phyloP scores from a whole-genome alignment of 768 basidiomycete genomes.

The Kwoniella dejecticola region DNA sequence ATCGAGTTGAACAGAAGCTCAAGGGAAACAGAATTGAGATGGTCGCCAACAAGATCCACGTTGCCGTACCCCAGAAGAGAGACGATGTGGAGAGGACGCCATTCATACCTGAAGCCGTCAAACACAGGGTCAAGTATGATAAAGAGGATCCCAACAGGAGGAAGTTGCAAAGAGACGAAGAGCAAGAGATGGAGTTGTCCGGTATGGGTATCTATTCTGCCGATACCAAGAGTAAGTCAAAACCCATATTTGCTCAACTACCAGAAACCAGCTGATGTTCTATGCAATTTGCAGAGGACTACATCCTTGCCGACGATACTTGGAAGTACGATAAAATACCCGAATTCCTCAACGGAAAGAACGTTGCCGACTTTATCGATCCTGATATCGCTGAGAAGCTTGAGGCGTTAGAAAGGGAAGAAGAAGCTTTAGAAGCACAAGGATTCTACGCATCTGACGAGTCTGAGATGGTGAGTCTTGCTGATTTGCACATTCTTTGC shows the following conservation, averaged over 20 bases:
- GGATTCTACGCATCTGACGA: slow-evolving; percentile 88
- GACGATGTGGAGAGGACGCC: slow-evolving; percentile 87
- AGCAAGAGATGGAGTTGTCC: slow-evolving; percentile 71
- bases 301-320: slow-evolving; percentile 79
- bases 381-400: slow-evolving; percentile 95
- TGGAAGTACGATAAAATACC: slow-evolving; percentile 98
- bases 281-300: slow-evolving; percentile 68
- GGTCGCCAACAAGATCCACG: slow-evolving; percentile 92
- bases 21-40: slow-evolving; percentile 90
- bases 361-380: slow-evolving; percentile 97
- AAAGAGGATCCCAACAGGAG: slow-evolving; percentile 78
- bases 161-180: slow-evolving; percentile 74
- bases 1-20: slow-evolving; percentile 90
- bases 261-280: not conserved
- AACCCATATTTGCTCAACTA: too few species aligned
- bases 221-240: slow-evolving; percentile 77
- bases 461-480: slow-evolving; percentile 73
- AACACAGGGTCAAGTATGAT: slow-evolving; percentile 77
- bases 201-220: slow-evolving; percentile 87
- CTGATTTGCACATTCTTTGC: not conserved
- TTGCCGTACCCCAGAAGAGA: slow-evolving; percentile 83
- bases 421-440: slow-evolving; percentile 88
- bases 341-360: slow-evolving; percentile 99
- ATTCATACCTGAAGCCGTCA: slow-evolving; percentile 83
- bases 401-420: slow-evolving; percentile 94